phyloP scores from a whole-genome alignment of 345 rosid genomes.

The Chamaenerion angustifolium region DNA sequence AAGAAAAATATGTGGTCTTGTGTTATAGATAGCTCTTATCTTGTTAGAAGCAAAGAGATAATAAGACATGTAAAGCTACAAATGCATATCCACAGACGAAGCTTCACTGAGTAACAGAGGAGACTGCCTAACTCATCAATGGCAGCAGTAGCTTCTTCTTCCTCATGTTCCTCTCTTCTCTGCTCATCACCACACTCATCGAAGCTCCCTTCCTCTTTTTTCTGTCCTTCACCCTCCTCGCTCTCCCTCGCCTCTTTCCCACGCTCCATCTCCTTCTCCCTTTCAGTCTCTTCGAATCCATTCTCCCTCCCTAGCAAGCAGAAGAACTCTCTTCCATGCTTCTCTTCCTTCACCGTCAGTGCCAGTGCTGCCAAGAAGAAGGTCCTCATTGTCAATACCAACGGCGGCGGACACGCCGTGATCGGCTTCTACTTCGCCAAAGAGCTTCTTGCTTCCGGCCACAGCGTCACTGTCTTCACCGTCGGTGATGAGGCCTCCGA shows the following conservation, averaged over 20 bases:
- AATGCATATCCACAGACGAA: background rate
- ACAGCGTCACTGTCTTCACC: slow-evolving; percentile 57
- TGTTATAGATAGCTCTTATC: too few relatives aligned
- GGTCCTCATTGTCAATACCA: slow-evolving; percentile 72
- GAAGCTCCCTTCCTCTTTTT: slow-evolving; percentile 10
- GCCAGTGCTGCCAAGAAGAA: slow-evolving; percentile 65
- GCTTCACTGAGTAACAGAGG: background rate
- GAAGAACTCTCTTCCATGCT: background rate
- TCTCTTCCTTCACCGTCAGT: slow-evolving; percentile 27
- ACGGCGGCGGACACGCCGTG: slow-evolving; percentile 85
- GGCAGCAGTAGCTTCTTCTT: slow-evolving; percentile 21
- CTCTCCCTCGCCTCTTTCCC: slow-evolving; percentile 17
- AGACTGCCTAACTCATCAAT: slow-evolving; percentile 20
- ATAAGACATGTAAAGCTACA: too few relatives aligned
- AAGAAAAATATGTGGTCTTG: too few relatives aligned
- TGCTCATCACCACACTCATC: background rate
- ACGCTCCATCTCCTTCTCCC: slow-evolving; percentile 15
- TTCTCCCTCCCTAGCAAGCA: background rate
- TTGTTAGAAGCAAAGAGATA: too few relatives aligned
- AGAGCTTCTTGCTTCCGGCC: slow-evolving; percentile 74
- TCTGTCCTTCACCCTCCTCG: slow-evolving; percentile 17
- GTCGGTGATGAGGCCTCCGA: slow-evolving; percentile 79
- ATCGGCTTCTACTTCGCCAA: slow-evolving; percentile 83
- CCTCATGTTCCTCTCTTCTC: slow-evolving; percentile 3
- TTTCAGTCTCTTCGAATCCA: slow-evolving; percentile 11